Evolutionary conservation across 2,329 filamentous ascomycete species (phyloP), one percentile per base, ranked within the genome.

Genomic region (Penicillium sp.): DNA sequence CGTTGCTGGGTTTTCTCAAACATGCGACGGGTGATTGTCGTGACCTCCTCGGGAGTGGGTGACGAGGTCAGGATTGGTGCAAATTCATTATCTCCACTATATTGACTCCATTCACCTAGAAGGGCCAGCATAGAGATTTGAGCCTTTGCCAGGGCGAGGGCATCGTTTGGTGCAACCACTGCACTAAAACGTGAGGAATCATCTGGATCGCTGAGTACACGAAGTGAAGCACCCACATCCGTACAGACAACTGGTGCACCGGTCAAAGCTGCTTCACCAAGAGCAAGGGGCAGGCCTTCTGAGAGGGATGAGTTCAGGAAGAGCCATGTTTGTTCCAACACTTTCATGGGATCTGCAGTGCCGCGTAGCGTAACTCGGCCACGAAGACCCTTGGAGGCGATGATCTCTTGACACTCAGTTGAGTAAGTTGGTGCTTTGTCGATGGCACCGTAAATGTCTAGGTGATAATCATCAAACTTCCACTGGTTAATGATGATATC

Each of bases 401-500:
- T 81, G 37, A 84, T 79, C 64, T 82, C 82, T 66, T 80, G 81
- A 70, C 79, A 85, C 65, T 80, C 82, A 0, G 82, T 82, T 1
- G 82, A 83, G 63, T 86, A 86, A 1, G 82, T 79, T 0, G 84
- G 84, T 23, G 84, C 79, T 58, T 85, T 84, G 68, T 87, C 85
- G 53, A 85, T 81, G 18, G 83, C 83, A 11, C 85, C 85, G 63
- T 87, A 87, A 18, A 87, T 81, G 55, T 85, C 79, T 2, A 87
- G 78, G 51, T 80, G 77, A 69, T 87, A 87, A 56, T 87, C 84
- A 41, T 77, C 80, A 69, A 87, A 86, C n/a, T 84, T 84, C 78
- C 81, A 87, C 61, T 84, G 79, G 65, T 87, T 86, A 60, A 86
- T 80, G 58, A 87, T 86, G 58, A 87, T 81, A 61, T 87, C 84